Conservation (phyloP, 1,139 yeast species). For the Candida glucosophila region DNA sequence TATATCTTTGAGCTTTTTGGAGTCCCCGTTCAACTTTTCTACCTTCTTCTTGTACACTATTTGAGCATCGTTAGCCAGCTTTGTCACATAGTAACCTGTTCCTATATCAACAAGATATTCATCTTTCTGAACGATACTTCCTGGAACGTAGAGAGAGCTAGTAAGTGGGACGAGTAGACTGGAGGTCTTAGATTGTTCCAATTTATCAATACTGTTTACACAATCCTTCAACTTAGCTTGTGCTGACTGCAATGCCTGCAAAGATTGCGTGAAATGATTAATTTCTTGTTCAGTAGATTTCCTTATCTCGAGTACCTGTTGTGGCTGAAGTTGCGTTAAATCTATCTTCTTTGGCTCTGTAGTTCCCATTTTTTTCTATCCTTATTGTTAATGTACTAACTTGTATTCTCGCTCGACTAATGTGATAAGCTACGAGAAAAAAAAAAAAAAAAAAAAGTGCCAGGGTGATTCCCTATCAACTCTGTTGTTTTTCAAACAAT, state of each 20-base stretch:
- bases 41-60: slow-evolving; percentile 70
- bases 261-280: slow-evolving; percentile 76
- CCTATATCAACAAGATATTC: slow-evolving; percentile 90
- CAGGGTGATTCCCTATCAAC: no score
- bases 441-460: no score
- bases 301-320: slow-evolving; percentile 78
- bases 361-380: slow-evolving; percentile 7
- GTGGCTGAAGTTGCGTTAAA: slow-evolving; percentile 63
- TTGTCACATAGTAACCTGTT: slow-evolving; percentile 90
- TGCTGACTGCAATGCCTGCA: slow-evolving; percentile 79
- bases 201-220: slow-evolving; percentile 53
- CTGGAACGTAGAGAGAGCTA: slow-evolving; percentile 83
- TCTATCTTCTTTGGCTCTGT: slow-evolving; percentile 33
- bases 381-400: no score
- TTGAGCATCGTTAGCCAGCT: slow-evolving; percentile 58
- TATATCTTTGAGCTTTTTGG: slow-evolving; percentile 64
- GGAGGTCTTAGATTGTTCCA: slow-evolving; percentile 38
- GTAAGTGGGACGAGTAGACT: slow-evolving; percentile 80
- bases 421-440: no score
- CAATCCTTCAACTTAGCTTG: slow-evolving; percentile 80
- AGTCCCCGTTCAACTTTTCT: slow-evolving; percentile 62
- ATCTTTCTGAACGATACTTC: slow-evolving; percentile 53
- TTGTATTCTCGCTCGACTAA: no score
- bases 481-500: no score
- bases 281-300: slow-evolving; percentile 80